phyloP scores from a whole-genome alignment of 768 basidiomycete genomes.

The Termitomyces sp. region DNA sequence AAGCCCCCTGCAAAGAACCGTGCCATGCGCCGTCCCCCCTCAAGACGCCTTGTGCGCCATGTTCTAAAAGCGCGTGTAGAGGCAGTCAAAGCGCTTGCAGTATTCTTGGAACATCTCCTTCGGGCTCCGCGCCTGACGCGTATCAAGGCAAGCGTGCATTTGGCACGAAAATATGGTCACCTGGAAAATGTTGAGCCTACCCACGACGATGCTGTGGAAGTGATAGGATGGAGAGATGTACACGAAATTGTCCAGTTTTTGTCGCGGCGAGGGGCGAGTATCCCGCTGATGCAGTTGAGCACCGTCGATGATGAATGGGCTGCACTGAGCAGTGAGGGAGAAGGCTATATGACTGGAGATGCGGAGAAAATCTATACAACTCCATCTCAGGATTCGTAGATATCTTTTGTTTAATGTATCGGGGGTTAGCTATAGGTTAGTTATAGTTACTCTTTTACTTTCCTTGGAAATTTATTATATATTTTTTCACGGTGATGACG shows the following conservation, averaged over 20 bases:
- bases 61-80: constrained; percentile 83
- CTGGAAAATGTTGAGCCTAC: constrained; percentile 26
- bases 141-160: constrained; percentile 41
- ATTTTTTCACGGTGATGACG: too few species aligned
- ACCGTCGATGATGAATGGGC: constrained; percentile 66
- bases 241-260: constrained; percentile 72
- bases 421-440: too few species aligned
- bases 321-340: constrained; percentile 54
- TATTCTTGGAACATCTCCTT: constrained; percentile 64
- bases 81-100: constrained; percentile 70
- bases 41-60: constrained; percentile 82
- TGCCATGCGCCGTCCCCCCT: constrained; percentile 51
- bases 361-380: constrained; percentile 15
- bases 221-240: constrained; percentile 56
- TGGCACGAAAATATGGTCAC: constrained; percentile 45
- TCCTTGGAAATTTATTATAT: background rate
- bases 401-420: background rate
- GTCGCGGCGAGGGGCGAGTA: constrained; percentile 64
- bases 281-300: constrained; percentile 44
- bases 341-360: constrained; percentile 31
- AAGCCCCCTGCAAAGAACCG: constrained; percentile 38
- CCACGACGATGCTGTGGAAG: constrained; percentile 19
- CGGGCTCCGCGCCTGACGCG: constrained; percentile 28
- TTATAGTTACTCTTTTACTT: background rate
- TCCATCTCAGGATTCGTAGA: constrained; percentile 2